Conservation (phyloP, 2,329 filamentous ascomycete species). For the Epichloe glyceriae region DNA sequence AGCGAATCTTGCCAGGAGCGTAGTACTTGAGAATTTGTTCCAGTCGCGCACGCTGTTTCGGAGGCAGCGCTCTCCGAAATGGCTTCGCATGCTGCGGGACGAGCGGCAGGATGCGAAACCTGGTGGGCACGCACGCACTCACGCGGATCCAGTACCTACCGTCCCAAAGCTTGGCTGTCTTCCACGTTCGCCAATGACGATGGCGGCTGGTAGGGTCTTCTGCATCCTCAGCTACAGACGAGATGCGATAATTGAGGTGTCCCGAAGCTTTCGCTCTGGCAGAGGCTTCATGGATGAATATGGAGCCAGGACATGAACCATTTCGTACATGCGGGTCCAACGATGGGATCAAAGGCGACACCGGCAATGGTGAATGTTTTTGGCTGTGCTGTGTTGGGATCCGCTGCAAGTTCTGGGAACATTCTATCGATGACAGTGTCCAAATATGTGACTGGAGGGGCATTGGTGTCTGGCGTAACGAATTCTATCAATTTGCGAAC, state of each 20-base stretch:
- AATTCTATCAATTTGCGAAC: conserved; percentile 36
- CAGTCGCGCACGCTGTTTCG: conserved; percentile 20
- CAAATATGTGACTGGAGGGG: conserved; percentile 29
- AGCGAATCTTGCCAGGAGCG: conserved; percentile 42
- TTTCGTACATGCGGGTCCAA: conserved; percentile 9
- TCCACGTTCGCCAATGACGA: conserved; percentile 19
- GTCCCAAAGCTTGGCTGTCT: conserved; percentile 35
- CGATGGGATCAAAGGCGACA: conserved; percentile 25
- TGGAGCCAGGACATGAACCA: conserved; percentile 37
- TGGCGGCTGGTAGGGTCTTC: conserved; percentile 6
- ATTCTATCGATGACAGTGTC: conserved; percentile 32
- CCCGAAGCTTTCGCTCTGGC: conserved; percentile 14
- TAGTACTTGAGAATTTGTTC: conserved; percentile 31
- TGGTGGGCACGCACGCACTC: conserved; percentile 27
- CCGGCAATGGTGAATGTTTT: conserved; percentile 30
- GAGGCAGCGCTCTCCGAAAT: conserved; percentile 32
- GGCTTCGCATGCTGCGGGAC: conserved; percentile 28
- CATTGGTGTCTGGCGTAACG: conserved; percentile 34
- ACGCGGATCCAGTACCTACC: conserved; percentile 49
- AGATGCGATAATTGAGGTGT: conserved; percentile 8
- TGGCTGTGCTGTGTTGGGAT: conserved; percentile 9
- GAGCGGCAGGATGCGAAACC: conserved; percentile 34
- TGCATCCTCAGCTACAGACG: not conserved
- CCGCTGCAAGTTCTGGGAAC: conserved; percentile 30
- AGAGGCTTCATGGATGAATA: conserved; percentile 27